Percentiles rank a stretch among this genome's conserved stretches.
Evolutionary conservation across 192 early-diverging fungal species (phyloP).

Genomic region (Entomortierella beljakovae): DNA sequence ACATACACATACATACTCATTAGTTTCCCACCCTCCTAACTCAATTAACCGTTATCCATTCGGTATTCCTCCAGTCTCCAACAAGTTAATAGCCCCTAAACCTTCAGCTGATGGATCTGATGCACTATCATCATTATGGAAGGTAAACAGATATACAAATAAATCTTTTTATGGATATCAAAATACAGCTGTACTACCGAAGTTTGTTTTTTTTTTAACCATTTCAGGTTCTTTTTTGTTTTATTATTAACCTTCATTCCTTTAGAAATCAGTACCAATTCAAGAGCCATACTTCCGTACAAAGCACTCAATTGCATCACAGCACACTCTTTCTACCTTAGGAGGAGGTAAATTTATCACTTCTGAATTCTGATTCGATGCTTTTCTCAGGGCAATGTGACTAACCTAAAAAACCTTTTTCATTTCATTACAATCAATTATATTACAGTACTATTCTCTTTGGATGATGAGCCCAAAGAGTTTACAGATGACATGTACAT

Average conservation of each 20-base stretch:
- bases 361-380: neutral
- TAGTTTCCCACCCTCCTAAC: slow-evolving; percentile 30
- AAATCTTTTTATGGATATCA: neutral
- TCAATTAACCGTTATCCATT: slow-evolving; percentile 21
- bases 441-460: slow-evolving; percentile 27
- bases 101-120: slow-evolving; percentile 11
- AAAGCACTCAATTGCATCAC: slow-evolving; percentile 38
- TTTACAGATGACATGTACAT: slow-evolving; percentile 45
- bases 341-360: slow-evolving; percentile 24
- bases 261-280: slow-evolving; percentile 31
- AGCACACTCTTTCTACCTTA: slow-evolving; percentile 43
- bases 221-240: too few species aligned
- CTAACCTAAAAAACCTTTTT: neutral
- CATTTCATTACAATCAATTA: neutral
- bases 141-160: slow-evolving; percentile 8
- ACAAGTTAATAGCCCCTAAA: slow-evolving; percentile 19
- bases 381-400: neutral
- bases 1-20: neutral
- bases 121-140: slow-evolving; percentile 32
- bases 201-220: too few species aligned
- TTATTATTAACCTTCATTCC: too few species aligned
- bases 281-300: slow-evolving; percentile 47
- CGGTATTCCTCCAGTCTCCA: slow-evolving; percentile 25
- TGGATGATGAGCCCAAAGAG: slow-evolving; percentile 43
- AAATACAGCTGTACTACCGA: neutral